Percentiles rank a stretch among this genome's conserved stretches.
These are phyloP conservation scores for Penicillium expansum DNA, from an alignment of 2,329 filamentous ascomycete genomes.

Conservation along the genomic window DNA sequence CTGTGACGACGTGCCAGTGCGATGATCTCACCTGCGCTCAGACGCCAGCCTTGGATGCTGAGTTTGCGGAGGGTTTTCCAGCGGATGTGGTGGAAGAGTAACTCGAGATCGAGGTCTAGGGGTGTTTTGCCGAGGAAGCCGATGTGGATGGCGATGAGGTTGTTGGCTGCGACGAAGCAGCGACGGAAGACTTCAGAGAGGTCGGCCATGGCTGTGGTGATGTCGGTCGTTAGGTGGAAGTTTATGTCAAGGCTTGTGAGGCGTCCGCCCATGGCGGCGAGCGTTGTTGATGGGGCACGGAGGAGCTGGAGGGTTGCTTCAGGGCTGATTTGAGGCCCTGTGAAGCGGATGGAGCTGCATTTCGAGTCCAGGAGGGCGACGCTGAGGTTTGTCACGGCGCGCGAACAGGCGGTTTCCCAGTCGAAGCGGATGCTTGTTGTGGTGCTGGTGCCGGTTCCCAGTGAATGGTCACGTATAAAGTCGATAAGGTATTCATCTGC, in stretches of 20 bases:
- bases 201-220: constrained; percentile 57
- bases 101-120: constrained; percentile 56
- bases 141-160: constrained; percentile 62
- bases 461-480: constrained; percentile 50
- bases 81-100: constrained; percentile 60
- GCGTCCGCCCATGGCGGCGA: constrained; percentile 54
- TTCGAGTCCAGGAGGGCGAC: constrained; percentile 56
- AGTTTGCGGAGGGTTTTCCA: constrained; percentile 63
- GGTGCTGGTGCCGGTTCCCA: constrained; percentile 26
- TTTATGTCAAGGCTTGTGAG: constrained; percentile 63
- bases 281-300: constrained; percentile 46
- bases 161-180: constrained; percentile 58
- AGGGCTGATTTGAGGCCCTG: constrained; percentile 61
- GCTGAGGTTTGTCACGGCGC: constrained; percentile 59
- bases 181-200: constrained; percentile 57
- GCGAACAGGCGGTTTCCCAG: constrained; percentile 63
- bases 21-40: constrained; percentile 61
- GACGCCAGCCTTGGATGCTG: constrained; percentile 63
- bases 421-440: constrained; percentile 50
- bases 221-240: constrained; percentile 57
- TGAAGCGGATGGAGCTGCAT: constrained; percentile 59
- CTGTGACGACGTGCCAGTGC: constrained; percentile 55
- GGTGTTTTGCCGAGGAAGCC: constrained; percentile 60
- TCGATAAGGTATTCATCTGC: constrained; percentile 55
- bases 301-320: constrained; percentile 55